These are phyloP conservation scores for Xanthoconium purpureum DNA, from an alignment of 768 basidiomycete species.

Conservation along the genomic window DNA sequence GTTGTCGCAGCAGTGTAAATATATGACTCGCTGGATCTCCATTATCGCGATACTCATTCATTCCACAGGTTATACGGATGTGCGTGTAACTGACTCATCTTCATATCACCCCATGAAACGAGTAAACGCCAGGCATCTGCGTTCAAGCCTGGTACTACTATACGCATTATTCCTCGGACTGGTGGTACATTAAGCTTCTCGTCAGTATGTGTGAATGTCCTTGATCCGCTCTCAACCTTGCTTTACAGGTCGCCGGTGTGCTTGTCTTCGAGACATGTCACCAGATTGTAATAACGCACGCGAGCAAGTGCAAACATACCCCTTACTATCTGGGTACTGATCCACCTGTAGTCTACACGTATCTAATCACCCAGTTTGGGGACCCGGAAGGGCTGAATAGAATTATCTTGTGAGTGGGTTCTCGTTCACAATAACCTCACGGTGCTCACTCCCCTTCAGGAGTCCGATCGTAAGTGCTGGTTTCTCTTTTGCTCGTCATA, in stretches of 20 bases:
- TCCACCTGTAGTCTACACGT: conserved; percentile 41
- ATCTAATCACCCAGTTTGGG: conserved; percentile 41
- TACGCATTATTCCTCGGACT: conserved; percentile 45
- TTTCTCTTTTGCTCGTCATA: neutral
- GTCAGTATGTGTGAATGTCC: conserved; percentile 30
- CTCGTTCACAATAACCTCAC: neutral
- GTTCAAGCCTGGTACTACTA: conserved; percentile 58
- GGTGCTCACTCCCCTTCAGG: conserved; percentile 13
- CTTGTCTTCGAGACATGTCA: conserved; percentile 52
- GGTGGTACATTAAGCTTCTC: conserved; percentile 45
- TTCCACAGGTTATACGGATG: conserved; percentile 48
- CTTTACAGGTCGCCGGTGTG: conserved; percentile 44
- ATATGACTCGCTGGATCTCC: neutral
- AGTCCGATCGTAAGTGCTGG: conserved; percentile 19
- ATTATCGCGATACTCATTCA: neutral
- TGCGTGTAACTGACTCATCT: conserved; percentile 20
- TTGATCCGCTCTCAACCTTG: neutral
- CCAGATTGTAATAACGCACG: conserved; percentile 52
- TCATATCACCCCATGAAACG: neutral
- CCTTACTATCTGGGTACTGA: neutral
- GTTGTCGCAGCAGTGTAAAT: conserved; percentile 48
- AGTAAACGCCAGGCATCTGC: conserved; percentile 42
- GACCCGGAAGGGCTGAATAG: conserved; percentile 21
- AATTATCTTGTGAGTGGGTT: conserved; percentile 41
- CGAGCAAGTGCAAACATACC: conserved; percentile 30